phyloP scores from a whole-genome alignment of 768 basidiomycete genomes.

The Calocera cornea region DNA sequence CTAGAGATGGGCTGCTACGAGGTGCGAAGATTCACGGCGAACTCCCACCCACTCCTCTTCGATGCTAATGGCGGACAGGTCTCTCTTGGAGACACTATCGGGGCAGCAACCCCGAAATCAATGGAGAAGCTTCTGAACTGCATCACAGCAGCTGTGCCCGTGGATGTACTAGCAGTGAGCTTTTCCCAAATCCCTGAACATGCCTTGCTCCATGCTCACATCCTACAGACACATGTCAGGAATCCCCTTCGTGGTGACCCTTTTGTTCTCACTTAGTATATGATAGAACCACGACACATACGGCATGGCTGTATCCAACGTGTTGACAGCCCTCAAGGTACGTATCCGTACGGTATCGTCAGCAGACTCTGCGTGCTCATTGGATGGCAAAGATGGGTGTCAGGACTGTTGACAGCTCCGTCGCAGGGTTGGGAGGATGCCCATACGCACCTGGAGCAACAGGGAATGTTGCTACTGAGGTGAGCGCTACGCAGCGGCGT shows the following conservation, averaged over 20 bases:
- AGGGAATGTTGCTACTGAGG: conserved; percentile 86
- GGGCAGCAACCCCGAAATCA: conserved; percentile 61
- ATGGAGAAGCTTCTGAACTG: conserved; percentile 57
- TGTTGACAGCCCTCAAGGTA: conserved; percentile 16
- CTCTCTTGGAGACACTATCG: conserved; percentile 75
- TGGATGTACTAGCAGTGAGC: conserved; percentile 56
- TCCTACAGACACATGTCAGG: conserved; percentile 42
- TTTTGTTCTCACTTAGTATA: background rate
- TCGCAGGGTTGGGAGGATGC: conserved; percentile 87
- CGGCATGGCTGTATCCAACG: conserved; percentile 44
- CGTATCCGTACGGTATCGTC: background rate
- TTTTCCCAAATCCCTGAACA: background rate
- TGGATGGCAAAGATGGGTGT: conserved; percentile 43
- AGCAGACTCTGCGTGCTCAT: no score
- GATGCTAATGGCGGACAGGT: no score
- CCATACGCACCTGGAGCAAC: conserved; percentile 94
- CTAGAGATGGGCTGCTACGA: conserved; percentile 90
- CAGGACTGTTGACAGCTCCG: conserved; percentile 51
- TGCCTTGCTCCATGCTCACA: background rate
- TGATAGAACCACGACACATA: conserved; percentile 79
- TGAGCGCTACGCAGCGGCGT: background rate
- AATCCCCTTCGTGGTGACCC: background rate
- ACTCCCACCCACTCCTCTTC: no score
- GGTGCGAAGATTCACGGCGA: conserved; percentile 40
- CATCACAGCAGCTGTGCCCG: conserved; percentile 46